Evolutionary conservation across 1,284 basidiomycete genomes (phyloP).

Genomic region (Cronartium quercuum): DNA sequence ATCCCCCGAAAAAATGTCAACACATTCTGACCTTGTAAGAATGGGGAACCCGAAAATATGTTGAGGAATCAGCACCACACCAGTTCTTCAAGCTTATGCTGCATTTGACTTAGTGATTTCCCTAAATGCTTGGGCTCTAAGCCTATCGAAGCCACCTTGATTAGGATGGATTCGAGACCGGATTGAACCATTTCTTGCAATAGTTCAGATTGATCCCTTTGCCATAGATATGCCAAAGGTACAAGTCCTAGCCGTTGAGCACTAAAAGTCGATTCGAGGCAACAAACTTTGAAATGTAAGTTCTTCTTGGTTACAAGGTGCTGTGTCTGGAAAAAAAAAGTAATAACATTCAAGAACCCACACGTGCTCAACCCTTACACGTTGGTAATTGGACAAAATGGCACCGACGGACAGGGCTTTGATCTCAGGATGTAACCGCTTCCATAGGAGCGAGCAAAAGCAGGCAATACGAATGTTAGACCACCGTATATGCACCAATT

Average conservation of each 20-base stretch:
- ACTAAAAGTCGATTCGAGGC: conserved; percentile 51
- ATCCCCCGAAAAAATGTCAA: background rate
- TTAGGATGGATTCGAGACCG: conserved; percentile 74
- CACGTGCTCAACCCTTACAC: conserved; percentile 90
- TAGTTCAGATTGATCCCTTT: conserved; percentile 75
- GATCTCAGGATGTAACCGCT: conserved; percentile 74
- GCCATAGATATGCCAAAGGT: conserved; percentile 87
- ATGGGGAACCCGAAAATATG: background rate
- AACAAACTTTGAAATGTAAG: background rate
- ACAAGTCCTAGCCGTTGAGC: conserved; percentile 74
- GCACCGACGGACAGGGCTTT: conserved; percentile 88
- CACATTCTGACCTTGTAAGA: background rate
- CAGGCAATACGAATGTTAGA: too few relatives aligned
- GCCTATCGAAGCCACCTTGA: conserved; percentile 95
- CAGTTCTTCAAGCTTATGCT: conserved; percentile 65
- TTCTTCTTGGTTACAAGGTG: background rate
- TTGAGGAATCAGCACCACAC: conserved; percentile 55
- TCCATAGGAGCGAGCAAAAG: background rate
- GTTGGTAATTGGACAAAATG: conserved; percentile 94
- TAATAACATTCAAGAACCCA: conserved; percentile 53
- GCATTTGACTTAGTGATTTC: conserved; percentile 67
- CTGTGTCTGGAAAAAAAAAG: background rate
- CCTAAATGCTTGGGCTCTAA: conserved; percentile 70
- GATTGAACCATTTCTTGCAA: conserved; percentile 77
- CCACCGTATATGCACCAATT: too few relatives aligned